These are phyloP conservation scores for Phytophthora colocasiae DNA, from an alignment of 352 stramenopile genomes.

Conservation along the genomic window DNA sequence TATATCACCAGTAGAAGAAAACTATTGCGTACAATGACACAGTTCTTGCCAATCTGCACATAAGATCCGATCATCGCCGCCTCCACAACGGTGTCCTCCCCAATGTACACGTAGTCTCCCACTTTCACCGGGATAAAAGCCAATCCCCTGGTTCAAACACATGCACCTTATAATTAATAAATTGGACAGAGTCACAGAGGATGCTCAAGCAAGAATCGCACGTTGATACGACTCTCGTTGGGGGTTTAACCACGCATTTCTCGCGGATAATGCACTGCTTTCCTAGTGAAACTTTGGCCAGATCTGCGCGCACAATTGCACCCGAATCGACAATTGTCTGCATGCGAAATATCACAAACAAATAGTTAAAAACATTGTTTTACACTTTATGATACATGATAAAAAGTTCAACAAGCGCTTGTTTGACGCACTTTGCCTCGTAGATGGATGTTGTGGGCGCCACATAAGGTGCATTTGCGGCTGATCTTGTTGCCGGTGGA, in stretches of 20 bases:
- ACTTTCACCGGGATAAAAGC: constrained; percentile 88
- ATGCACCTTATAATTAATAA: constrained; percentile 7
- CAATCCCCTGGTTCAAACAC: constrained; percentile 49
- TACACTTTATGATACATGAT: background rate
- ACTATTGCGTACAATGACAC: constrained; percentile 73
- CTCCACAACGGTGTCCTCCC: constrained; percentile 77
- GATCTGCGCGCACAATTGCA: constrained; percentile 79
- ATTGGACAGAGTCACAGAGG: no score
- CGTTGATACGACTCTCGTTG: constrained; percentile 66
- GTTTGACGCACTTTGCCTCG: constrained; percentile 59
- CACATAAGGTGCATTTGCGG: constrained; percentile 65
- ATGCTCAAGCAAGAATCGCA: constrained; percentile 31
- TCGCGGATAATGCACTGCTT: constrained; percentile 83
- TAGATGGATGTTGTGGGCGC: constrained; percentile 78
- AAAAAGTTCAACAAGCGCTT: background rate
- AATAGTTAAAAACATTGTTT: background rate
- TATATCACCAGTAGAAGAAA: background rate
- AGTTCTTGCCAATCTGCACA: constrained; percentile 87
- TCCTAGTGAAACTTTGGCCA: constrained; percentile 84
- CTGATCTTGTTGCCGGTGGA: constrained; percentile 79
- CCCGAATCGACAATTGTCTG: constrained; percentile 78
- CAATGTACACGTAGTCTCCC: constrained; percentile 84
- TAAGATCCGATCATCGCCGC: constrained; percentile 85
- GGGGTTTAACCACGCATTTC: constrained; percentile 76
- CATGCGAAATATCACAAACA: constrained; percentile 1